Percentiles rank a stretch among this genome's conserved stretches.
Conservation (phyloP, 2,329 filamentous ascomycete species). For the Arthrinium puccinioides region DNA sequence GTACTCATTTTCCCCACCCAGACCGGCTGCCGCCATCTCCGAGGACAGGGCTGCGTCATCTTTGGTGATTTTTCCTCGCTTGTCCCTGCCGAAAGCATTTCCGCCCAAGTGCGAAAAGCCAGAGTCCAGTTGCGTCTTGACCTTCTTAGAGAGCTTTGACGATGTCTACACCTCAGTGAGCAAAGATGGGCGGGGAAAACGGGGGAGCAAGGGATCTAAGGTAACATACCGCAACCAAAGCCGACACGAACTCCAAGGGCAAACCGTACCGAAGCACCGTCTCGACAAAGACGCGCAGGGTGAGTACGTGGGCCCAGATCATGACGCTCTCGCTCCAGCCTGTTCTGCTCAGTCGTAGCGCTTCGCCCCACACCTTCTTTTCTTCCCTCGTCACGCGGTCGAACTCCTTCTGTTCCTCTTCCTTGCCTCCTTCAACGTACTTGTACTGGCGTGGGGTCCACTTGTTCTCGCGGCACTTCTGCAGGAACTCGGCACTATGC, state of each 20-base stretch:
- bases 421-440: conserved; percentile 80
- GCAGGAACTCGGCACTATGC: conserved; percentile 75
- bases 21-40: conserved; percentile 74
- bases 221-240: conserved; percentile 68
- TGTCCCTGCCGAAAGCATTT: conserved; percentile 89
- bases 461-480: conserved; percentile 86
- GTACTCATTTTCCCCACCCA: conserved; percentile 73
- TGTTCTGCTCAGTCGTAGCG: conserved; percentile 77
- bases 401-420: conserved; percentile 83
- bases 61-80: conserved; percentile 84
- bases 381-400: conserved; percentile 72
- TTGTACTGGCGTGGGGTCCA: conserved; percentile 96
- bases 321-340: conserved; percentile 94
- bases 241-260: conserved; percentile 82
- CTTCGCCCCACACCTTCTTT: conserved; percentile 88
- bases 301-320: conserved; percentile 90
- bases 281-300: conserved; percentile 91
- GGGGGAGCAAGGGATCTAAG: too few relatives aligned
- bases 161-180: conserved; percentile 76
- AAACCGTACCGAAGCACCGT: conserved; percentile 94
- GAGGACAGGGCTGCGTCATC: conserved; percentile 74
- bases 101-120: conserved; percentile 89
- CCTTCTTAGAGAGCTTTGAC: conserved; percentile 73
- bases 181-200: too few relatives aligned
- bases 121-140: conserved; percentile 70